Percentiles rank a stretch among this genome's conserved stretches.
Conservation (phyloP, 106 monocot species). For the Vanilla planifolia region DNA sequence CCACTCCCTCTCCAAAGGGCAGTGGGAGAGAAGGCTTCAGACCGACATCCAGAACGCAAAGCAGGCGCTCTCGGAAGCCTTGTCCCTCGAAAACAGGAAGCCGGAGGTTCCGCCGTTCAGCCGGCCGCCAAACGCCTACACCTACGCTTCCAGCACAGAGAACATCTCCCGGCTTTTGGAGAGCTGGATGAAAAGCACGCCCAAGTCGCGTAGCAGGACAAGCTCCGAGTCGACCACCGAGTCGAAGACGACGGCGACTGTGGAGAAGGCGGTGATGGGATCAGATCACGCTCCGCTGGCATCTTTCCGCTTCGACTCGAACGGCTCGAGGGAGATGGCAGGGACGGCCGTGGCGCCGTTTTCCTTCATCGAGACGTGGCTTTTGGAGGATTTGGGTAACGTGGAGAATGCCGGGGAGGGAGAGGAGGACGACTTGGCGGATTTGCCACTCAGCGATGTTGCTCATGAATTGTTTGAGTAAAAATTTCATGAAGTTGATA, state of each 20-base stretch:
- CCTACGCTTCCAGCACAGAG: conserved; percentile 58
- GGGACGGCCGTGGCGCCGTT: conserved; percentile 11
- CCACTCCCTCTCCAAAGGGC: conserved; percentile 23
- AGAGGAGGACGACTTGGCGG: conserved; percentile 7
- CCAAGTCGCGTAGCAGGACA: background rate
- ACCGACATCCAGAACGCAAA: conserved; percentile 38
- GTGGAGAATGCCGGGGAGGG: conserved; percentile 13
- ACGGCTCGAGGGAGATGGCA: background rate
- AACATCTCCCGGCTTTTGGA: conserved; percentile 49
- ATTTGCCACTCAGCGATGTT: conserved; percentile 8
- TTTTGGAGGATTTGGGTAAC: conserved; percentile 34
- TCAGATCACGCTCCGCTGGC: background rate
- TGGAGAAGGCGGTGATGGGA: too few species aligned
- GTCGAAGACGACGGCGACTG: too few species aligned
- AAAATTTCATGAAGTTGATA: too few species aligned
- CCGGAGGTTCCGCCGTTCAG: background rate
- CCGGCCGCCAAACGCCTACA: background rate
- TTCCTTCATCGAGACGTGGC: conserved; percentile 32
- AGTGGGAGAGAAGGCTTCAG: conserved; percentile 44
- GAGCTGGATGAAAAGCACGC: conserved; percentile 34
- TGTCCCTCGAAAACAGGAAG: conserved; percentile 14
- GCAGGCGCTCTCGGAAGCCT: conserved; percentile 30
- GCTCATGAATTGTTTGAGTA: conserved; percentile 10
- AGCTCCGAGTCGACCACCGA: conserved; percentile 1
- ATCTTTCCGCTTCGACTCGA: conserved; percentile 3